Base-by-base conservation (phyloP, 495 filamentous ascomycete species). In the Lepraria neglecta region DNA sequence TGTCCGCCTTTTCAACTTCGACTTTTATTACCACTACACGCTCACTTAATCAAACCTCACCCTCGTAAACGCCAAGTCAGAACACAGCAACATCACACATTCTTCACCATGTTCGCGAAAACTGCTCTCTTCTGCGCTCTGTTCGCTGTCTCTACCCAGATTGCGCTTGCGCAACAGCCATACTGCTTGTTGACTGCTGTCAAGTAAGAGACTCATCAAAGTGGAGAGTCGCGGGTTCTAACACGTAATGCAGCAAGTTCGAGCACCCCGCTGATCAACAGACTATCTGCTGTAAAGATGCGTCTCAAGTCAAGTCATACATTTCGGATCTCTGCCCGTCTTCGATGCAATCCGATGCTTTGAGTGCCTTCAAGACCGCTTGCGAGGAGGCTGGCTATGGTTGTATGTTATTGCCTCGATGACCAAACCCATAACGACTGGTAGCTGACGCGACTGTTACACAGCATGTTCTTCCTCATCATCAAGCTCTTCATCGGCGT, bases 101-200 rank as follows among this genome's bases (percentile, higher is more conserved):
- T 56, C 47, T 43, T 38, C 64, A 69, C 24, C 21, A 74, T 74
- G 72, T 67, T 74, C 68, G 56, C 70, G 60, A 72, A 74, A 52
- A 63, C 71, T 15, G 64, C 61, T 53, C 43, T 74, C 40, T 55
- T 70, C 44, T 54, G 68, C 50, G 69, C 68, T 35, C 60, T 74
- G 59, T 59, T 74, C 61, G 68, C 74, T n/a, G 58, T 62, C 17
- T 65, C 65, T 57, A 67, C 70, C 30, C 63, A 66, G 42, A 21
- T 74, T 59, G 69, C 62, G 19, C 44, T 68, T 48, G 74, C 75
- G 14, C 63, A 67, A 28, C 72, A 74, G 12, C 75, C 75, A 27
- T 73, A 67, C 42, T 77, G 75, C 64, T 60, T 77, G 24, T 64
- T 77, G 33, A 72, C 70, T 64, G 75, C 73, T 42, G 61, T 77